Percentiles rank a stretch among this genome's conserved stretches.
These are phyloP conservation scores for Ceratocystis cubensis DNA, from an alignment of 2,329 filamentous ascomycete species.

Conservation along the genomic window DNA sequence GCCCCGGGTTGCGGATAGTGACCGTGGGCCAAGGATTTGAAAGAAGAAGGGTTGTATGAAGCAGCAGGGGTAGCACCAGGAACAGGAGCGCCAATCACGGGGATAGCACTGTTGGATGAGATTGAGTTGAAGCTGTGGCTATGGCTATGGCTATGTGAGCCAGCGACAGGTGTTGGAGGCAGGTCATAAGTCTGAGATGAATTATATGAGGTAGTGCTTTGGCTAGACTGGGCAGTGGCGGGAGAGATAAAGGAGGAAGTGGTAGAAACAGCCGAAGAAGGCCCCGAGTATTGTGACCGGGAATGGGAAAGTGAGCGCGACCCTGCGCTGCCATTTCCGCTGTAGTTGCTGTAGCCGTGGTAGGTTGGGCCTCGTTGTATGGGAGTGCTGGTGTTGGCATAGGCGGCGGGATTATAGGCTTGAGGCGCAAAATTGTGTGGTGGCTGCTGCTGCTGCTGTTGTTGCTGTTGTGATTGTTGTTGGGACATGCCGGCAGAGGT, in stretches of 20 bases:
- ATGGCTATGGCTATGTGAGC: conserved; percentile 7
- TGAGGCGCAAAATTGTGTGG: conserved; percentile 55
- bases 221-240: conserved; percentile 8
- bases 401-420: conserved; percentile 47
- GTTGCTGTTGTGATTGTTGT: conserved; percentile 1
- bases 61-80: conserved; percentile 1
- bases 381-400: conserved; percentile 34
- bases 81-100: conserved; percentile 9
- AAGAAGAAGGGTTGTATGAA: conserved; percentile 13
- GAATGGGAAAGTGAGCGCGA: conserved; percentile 20
- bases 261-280: conserved; percentile 8
- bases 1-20: conserved; percentile 12
- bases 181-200: background rate
- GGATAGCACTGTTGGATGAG: conserved; percentile 1
- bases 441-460: conserved; percentile 24
- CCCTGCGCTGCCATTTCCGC: conserved; percentile 26
- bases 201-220: background rate
- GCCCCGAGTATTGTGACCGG: conserved; percentile 13
- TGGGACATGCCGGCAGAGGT: background rate
- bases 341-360: conserved; percentile 36
- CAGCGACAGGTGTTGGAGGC: background rate
- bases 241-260: conserved; percentile 24
- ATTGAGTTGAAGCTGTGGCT: conserved; percentile 13
- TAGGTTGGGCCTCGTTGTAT: conserved; percentile 40
- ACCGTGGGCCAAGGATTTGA: background rate